phyloP scores from a whole-genome alignment of 331 rosid species.

The Pyracantha coccinea region DNA sequence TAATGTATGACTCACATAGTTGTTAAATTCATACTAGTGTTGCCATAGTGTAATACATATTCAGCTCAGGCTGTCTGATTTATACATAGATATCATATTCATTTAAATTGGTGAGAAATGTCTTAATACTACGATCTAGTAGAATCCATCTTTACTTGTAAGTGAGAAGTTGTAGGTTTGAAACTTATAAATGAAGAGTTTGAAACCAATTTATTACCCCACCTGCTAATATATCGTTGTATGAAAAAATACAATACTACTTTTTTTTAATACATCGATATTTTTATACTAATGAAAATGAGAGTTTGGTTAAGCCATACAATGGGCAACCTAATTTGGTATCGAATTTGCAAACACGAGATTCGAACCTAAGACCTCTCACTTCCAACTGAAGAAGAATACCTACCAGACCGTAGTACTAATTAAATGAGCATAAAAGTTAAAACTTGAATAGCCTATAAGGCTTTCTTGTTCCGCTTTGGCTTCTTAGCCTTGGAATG shows the following conservation, averaged over 20 bases:
- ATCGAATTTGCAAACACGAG: no score
- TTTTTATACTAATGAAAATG: accelerated
- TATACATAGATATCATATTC: no score
- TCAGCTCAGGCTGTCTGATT: neutral
- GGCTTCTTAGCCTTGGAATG: no score
- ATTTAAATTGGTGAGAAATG: accelerated
- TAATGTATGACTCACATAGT: neutral
- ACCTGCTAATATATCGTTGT: no score
- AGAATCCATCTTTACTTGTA: no score
- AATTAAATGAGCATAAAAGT: neutral
- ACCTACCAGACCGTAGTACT: accelerated
- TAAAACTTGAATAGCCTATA: neutral
- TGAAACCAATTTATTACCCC: neutral
- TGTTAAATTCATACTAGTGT: no score
- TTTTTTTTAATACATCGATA: no score
- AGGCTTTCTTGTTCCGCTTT: no score
- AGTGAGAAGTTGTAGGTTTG: accelerated
- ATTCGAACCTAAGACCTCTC: accelerated
- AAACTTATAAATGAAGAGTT: no score
- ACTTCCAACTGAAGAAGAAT: no score
- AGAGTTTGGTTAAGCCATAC: no score
- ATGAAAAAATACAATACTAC: neutral
- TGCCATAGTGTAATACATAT: neutral
- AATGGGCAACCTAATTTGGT: no score
- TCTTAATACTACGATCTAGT: accelerated